phyloP scores from a whole-genome alignment of 805 yeast genomes.

The Candida berthetii region DNA sequence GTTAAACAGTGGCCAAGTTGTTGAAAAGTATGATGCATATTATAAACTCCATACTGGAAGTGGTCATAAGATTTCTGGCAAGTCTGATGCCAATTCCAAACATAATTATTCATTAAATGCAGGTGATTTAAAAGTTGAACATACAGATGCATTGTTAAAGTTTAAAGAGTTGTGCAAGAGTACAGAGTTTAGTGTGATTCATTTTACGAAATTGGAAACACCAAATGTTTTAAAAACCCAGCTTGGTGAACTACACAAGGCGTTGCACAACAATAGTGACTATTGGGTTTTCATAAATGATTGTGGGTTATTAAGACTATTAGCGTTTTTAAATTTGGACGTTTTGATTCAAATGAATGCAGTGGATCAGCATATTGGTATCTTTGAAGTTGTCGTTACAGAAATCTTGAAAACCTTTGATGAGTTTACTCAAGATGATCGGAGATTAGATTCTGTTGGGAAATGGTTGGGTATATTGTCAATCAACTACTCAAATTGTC shows the following conservation, averaged over 20 bases:
- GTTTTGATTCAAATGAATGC: conserved; percentile 3
- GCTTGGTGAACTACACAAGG: no score
- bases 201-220: no score
- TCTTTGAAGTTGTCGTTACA: conserved; percentile 8
- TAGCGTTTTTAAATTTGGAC: conserved; percentile 6
- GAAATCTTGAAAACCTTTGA: conserved; percentile 10
- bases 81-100: no score
- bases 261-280: no score
- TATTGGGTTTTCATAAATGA: conserved; percentile 2
- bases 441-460: not conserved
- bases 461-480: conserved; percentile 9
- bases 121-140: no score
- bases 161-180: no score
- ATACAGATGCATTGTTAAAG: no score
- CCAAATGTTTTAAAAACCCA: not conserved
- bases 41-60: not conserved
- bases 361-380: conserved; percentile 8
- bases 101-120: no score
- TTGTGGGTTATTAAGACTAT: conserved; percentile 7
- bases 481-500: conserved; percentile 6
- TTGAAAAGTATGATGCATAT: not conserved
- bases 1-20: not conserved
- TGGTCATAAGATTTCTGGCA: no score
- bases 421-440: conserved; percentile 7
- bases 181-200: no score